These are phyloP conservation scores for Yamadazyma paraphyllophila DNA, from an alignment of 805 yeast species.

Conservation along the genomic window DNA sequence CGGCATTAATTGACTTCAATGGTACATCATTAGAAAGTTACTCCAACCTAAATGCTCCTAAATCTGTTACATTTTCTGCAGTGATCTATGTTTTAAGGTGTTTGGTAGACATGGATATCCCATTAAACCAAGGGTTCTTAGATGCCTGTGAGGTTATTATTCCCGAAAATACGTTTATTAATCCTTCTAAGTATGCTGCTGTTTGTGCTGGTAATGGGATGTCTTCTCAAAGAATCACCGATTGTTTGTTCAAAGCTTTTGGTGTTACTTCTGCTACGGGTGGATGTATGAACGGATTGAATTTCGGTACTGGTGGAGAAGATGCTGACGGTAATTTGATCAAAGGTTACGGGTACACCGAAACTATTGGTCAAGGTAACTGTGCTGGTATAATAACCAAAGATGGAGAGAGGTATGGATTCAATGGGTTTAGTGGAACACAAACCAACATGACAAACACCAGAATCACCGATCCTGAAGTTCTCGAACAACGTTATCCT, in stretches of 20 bases:
- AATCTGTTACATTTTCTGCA: conserved; percentile 83
- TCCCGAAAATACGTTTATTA: conserved; percentile 17
- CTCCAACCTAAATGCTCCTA: conserved; percentile 76
- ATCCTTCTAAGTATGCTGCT: conserved; percentile 20
- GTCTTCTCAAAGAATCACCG: conserved; percentile 23
- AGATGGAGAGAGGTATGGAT: conserved; percentile 14
- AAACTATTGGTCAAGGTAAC: conserved; percentile 18
- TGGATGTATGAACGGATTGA: conserved; percentile 22
- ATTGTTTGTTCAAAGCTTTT: conserved; percentile 21
- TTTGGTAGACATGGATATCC: conserved; percentile 79
- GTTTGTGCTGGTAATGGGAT: conserved; percentile 21
- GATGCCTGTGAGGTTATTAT: conserved; percentile 17
- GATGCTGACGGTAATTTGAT: conserved; percentile 15
- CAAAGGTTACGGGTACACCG: conserved; percentile 19
- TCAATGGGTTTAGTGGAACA: conserved; percentile 28
- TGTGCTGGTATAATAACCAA: conserved; percentile 18
- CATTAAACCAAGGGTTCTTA: conserved; percentile 54
- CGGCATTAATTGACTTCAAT: conserved; percentile 24
- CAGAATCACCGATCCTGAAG: conserved; percentile 20
- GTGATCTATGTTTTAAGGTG: conserved; percentile 81
- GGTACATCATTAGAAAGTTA: conserved; percentile 26
- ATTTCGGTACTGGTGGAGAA: conserved; percentile 20
- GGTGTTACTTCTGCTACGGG: conserved; percentile 19
- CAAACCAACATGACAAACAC: conserved; percentile 46
- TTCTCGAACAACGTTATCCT: conserved; percentile 19